These are phyloP conservation scores for Tolypocladium nubicola DNA, from an alignment of 2,329 filamentous ascomycete genomes.

Conservation along the genomic window DNA sequence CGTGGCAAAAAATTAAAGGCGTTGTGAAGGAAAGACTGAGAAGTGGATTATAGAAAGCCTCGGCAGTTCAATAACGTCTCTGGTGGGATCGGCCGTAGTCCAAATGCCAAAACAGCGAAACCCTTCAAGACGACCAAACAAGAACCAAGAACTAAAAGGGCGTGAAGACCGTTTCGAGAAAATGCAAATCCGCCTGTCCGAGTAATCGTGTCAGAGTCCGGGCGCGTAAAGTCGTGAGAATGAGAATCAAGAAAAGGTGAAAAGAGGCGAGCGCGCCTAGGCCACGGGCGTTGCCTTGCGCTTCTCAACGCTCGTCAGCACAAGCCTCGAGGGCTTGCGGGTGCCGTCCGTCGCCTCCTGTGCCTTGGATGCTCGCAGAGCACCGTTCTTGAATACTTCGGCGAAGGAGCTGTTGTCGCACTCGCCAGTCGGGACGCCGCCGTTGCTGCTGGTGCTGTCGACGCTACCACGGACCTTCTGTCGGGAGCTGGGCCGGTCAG, in stretches of 20 bases:
- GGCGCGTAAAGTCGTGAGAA: constrained; percentile 26
- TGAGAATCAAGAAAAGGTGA: constrained; percentile 13
- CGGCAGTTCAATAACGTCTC: constrained; percentile 8
- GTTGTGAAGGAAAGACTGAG: constrained; percentile 26
- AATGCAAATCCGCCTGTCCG: constrained; percentile 21
- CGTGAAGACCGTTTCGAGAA: constrained; percentile 5
- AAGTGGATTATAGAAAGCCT: constrained; percentile 27
- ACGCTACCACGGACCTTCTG: constrained; percentile 54
- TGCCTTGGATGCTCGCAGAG: constrained; percentile 38
- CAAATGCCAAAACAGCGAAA: neutral
- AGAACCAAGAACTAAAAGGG: neutral
- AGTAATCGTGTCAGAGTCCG: constrained; percentile 25
- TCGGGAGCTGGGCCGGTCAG: constrained; percentile 65
- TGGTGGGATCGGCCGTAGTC: neutral
- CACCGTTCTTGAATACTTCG: constrained; percentile 52
- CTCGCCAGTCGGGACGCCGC: constrained; percentile 31
- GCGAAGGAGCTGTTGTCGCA: constrained; percentile 52
- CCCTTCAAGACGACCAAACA: neutral
- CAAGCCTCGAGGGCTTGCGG: constrained; percentile 76
- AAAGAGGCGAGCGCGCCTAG: constrained; percentile 9
- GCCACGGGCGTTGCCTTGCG: constrained; percentile 45
- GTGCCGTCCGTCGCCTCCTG: constrained; percentile 48
- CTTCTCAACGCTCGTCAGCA: constrained; percentile 84
- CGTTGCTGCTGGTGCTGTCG: constrained; percentile 51
- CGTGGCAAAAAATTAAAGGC: constrained; percentile 17